Evolutionary conservation across 2,329 filamentous ascomycete species (phyloP).

Genomic region (Aspergillus sojae): DNA sequence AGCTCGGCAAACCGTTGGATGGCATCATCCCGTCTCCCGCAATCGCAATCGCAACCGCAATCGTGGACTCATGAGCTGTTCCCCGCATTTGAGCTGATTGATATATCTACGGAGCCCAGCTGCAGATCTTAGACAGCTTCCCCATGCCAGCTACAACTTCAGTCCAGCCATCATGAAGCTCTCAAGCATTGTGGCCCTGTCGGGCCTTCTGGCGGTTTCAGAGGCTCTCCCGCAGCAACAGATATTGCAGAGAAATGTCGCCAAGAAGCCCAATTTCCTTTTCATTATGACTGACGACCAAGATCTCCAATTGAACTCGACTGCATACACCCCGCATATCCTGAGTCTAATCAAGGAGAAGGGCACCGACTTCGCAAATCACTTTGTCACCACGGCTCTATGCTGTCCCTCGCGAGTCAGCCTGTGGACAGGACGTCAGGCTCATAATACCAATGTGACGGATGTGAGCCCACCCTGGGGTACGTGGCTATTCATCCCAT

Average conservation of each 20-base stretch:
- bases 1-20: conserved; percentile 6
- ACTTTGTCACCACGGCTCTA: conserved; percentile 68
- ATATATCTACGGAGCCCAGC: neutral
- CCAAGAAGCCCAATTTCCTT: conserved; percentile 58
- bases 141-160: conserved; percentile 1
- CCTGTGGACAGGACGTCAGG: conserved; percentile 66
- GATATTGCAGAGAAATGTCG: conserved; percentile 13
- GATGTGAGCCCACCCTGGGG: conserved; percentile 57
- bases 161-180: conserved; percentile 23
- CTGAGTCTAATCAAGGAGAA: conserved; percentile 59
- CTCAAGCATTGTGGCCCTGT: conserved; percentile 7
- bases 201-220: conserved; percentile 19
- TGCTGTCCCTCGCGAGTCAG: conserved; percentile 70
- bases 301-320: conserved; percentile 62
- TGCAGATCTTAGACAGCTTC: neutral
- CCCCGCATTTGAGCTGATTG: neutral
- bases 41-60: conserved; percentile 2
- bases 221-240: conserved; percentile 18
- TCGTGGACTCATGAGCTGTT: neutral
- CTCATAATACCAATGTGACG: conserved; percentile 73
- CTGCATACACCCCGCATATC: conserved; percentile 63
- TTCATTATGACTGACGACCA: conserved; percentile 72
- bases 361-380: conserved; percentile 62
- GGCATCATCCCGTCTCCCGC: conserved; percentile 16
- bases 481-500: conserved; percentile 25